Conservation (phyloP, 305 asterid genomes). For the Fraxinus dipetala region DNA sequence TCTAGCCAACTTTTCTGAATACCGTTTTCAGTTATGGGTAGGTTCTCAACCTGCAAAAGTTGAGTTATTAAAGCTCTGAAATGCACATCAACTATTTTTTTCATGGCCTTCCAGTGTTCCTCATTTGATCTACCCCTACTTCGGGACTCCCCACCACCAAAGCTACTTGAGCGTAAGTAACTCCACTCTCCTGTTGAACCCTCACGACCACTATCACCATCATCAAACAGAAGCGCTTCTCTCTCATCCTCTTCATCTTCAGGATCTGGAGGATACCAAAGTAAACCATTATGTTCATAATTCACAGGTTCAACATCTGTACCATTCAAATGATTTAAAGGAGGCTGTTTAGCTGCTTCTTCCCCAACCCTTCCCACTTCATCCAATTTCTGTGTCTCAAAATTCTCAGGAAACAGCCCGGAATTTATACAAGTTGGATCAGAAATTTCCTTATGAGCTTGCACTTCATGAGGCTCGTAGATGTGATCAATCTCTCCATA, state of each 20-base stretch:
- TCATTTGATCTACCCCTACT: conserved; percentile 60
- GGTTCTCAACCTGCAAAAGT: conserved; percentile 63
- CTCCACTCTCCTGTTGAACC: conserved; percentile 70
- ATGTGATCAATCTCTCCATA: conserved; percentile 36
- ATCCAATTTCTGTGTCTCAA: conserved; percentile 42
- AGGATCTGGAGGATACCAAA: conserved; percentile 86
- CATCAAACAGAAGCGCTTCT: conserved; percentile 50
- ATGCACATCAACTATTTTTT: conserved; percentile 62
- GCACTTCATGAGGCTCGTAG: conserved; percentile 38
- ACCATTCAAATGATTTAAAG: conserved; percentile 35
- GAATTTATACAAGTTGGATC: conserved; percentile 36
- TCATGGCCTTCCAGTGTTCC: conserved; percentile 67
- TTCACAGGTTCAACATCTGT: conserved; percentile 53
- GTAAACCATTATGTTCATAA: conserved; percentile 55
- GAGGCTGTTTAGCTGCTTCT: conserved; percentile 38
- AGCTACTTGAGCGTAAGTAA: conserved; percentile 53
- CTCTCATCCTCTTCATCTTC: conserved; percentile 71
- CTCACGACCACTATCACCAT: conserved; percentile 48
- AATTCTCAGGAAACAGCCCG: conserved; percentile 33
- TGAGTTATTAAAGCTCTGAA: conserved; percentile 67
- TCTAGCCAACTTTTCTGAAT: conserved; percentile 64
- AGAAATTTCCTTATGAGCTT: conserved; percentile 35
- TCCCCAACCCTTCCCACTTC: conserved; percentile 28
- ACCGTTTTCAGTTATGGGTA: conserved; percentile 38
- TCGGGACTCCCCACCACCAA: conserved; percentile 50